Evolutionary conservation across 352 stramenopile genomes (phyloP).

Genomic region (Stramenopiles sp.): DNA sequence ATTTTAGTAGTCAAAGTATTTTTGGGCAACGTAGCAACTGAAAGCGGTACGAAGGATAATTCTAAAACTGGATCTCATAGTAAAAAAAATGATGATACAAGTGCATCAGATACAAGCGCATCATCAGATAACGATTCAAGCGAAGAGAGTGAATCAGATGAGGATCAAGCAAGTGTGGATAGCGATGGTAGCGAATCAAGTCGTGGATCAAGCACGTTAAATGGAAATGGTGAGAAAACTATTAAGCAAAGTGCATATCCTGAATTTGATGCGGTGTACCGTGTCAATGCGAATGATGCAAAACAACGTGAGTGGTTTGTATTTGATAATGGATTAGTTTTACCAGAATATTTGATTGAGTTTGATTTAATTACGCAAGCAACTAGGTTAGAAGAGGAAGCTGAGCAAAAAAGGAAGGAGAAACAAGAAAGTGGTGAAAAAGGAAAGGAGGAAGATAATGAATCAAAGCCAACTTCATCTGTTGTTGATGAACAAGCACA

Average conservation of each 20-base stretch:
- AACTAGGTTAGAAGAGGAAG: background rate
- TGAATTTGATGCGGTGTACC: background rate
- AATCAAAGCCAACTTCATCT: background rate
- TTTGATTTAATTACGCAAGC: conserved; percentile 33
- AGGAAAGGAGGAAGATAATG: background rate
- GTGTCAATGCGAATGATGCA: conserved; percentile 11
- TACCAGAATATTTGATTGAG: conserved; percentile 59
- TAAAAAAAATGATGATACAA: background rate
- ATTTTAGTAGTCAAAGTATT: conserved; percentile 58
- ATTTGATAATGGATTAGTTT: conserved; percentile 44
- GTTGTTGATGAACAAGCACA: background rate
- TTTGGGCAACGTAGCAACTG: conserved; percentile 22
- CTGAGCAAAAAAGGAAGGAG: too few species aligned
- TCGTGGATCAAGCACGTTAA: background rate
- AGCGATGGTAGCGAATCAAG: background rate
- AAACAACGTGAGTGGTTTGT: conserved; percentile 46
- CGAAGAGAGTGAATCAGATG: background rate
- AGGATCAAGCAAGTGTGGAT: background rate
- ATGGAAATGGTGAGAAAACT: background rate
- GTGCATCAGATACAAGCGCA: background rate
- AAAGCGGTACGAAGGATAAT: background rate
- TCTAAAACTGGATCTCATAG: background rate
- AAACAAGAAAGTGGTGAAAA: background rate
- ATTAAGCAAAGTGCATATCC: background rate
- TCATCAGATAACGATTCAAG: background rate